Conservation (phyloP, 495 filamentous ascomycete genomes). For the Annulohypoxylon bovei region DNA sequence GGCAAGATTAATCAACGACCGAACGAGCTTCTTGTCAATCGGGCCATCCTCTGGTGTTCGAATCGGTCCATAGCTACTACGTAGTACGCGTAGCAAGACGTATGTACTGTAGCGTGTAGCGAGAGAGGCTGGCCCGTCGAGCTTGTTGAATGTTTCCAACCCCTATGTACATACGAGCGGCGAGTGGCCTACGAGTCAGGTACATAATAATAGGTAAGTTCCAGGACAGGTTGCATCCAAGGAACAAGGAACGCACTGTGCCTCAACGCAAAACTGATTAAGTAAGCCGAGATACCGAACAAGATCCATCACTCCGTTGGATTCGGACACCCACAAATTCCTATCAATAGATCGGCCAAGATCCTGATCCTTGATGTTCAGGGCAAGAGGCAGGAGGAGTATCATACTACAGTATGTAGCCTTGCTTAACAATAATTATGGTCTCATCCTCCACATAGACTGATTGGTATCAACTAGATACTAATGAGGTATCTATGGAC, state of each 20-base stretch:
- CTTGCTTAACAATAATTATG: not conserved
- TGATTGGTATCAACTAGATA: not conserved
- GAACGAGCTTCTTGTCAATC: constrained; percentile 42
- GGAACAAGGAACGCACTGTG: constrained; percentile 16
- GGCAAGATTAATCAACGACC: constrained; percentile 38
- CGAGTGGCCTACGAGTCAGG: constrained; percentile 26
- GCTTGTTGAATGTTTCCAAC: constrained; percentile 4
- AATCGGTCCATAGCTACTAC: constrained; percentile 40
- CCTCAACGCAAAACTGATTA: constrained; percentile 21
- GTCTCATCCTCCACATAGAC: not conserved
- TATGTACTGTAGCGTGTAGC: not conserved
- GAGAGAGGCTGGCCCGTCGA: constrained; percentile 17
- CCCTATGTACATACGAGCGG: not conserved
- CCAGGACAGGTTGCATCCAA: constrained; percentile 9
- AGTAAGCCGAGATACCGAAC: constrained; percentile 14
- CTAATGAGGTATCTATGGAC: not conserved
- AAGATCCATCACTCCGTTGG: constrained; percentile 15
- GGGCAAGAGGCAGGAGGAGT: not conserved
- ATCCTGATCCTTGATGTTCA: constrained; percentile 14
- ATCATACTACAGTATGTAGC: constrained; percentile 2
- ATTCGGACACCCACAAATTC: constrained; percentile 13
- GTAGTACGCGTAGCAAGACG: constrained; percentile 1
- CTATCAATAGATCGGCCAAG: constrained; percentile 22
- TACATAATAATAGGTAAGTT: too few species aligned
- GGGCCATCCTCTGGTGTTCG: constrained; percentile 41